Conservation (phyloP, 2,329 filamentous ascomycete species). For the Sporothrix pseudoabietina region DNA sequence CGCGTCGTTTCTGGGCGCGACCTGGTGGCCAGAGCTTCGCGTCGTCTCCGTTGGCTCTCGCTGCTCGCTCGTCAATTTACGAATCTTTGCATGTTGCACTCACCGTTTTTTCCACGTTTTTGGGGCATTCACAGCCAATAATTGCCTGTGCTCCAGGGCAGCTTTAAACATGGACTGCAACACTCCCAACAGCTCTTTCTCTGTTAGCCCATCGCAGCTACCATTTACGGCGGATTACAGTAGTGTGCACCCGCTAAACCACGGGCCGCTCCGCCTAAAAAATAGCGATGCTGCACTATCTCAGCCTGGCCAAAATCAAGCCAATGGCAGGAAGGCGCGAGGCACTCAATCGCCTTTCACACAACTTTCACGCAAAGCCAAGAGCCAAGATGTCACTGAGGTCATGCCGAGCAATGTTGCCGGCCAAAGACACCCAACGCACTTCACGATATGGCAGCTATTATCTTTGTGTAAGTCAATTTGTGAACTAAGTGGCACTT, state of each 20-base stretch:
- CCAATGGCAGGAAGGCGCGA: not conserved
- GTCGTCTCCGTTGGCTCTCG: slow-evolving; percentile 3
- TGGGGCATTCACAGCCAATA: not conserved
- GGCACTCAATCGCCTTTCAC: not conserved
- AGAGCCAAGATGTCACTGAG: not conserved
- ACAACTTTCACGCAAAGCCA: no score
- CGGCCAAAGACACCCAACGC: not conserved
- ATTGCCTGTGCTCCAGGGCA: not conserved
- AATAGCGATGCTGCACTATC: not conserved
- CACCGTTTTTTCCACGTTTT: not conserved
- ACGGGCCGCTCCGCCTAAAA: slow-evolving; percentile 25
- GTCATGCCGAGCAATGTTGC: not conserved
- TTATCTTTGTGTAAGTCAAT: not conserved
- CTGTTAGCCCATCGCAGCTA: not conserved
- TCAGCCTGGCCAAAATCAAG: not conserved
- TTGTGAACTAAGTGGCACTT: not conserved
- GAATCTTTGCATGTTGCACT: not conserved
- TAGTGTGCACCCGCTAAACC: slow-evolving; percentile 20
- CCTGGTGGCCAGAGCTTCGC: slow-evolving; percentile 4
- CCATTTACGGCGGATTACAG: not conserved
- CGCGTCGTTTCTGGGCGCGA: slow-evolving; percentile 16
- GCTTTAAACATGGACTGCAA: not conserved
- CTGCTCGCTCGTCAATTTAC: not conserved
- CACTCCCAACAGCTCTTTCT: no score
- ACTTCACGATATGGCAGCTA: not conserved